Evolutionary conservation across 345 rosid genomes (phyloP).

Genomic region (Gossypium australe): DNA sequence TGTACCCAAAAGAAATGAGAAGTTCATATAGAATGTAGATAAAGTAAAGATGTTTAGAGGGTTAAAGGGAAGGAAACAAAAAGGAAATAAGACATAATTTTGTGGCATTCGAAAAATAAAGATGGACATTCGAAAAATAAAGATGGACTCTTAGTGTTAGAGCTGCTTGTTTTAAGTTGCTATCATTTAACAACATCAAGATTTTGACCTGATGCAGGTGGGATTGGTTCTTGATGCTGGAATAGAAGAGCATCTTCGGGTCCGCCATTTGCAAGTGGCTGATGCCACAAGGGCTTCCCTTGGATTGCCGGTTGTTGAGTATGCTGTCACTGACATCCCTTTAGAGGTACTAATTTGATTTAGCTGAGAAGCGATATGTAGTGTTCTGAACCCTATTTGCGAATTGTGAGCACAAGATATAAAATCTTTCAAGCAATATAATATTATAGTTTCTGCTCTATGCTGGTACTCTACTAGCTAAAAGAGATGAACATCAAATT

Average conservation of each 20-base stretch:
- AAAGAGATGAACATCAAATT: neutral
- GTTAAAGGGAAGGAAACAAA: neutral
- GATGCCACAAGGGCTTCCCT: slow-evolving; percentile 75
- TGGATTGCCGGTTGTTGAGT: slow-evolving; percentile 59
- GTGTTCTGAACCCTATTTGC: neutral
- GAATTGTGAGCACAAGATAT: neutral
- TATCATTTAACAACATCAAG: neutral
- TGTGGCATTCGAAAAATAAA: neutral
- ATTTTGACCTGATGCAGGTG: slow-evolving; percentile 33
- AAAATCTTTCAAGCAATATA: neutral
- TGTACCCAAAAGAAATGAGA: neutral
- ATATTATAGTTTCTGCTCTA: neutral
- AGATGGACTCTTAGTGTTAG: neutral
- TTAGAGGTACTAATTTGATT: neutral
- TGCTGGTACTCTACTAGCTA: neutral
- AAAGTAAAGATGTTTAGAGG: neutral
- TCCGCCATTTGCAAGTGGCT: slow-evolving; percentile 59
- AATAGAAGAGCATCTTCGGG: slow-evolving; percentile 49
- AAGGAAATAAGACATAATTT: neutral
- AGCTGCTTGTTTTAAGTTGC: neutral
- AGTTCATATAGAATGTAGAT: neutral
- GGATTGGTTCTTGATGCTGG: slow-evolving; percentile 64
- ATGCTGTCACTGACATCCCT: slow-evolving; percentile 21
- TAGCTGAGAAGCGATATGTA: neutral
- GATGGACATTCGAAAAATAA: neutral